Evolutionary conservation across 768 basidiomycete genomes (phyloP).

Genomic region (Boletus speciosus): DNA sequence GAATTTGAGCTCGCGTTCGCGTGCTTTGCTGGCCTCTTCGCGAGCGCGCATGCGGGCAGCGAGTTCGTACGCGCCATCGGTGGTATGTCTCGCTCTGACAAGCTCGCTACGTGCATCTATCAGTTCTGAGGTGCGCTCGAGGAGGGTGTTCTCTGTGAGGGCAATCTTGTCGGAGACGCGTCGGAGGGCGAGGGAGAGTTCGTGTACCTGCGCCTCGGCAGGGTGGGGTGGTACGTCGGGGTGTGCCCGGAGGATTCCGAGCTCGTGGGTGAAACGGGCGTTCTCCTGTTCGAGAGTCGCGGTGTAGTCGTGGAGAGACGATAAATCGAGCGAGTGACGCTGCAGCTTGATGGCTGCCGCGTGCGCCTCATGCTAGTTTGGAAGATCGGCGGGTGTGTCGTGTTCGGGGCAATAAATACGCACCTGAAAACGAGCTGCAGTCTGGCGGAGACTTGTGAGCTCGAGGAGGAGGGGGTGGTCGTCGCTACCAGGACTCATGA

Average conservation of each 20-base stretch:
- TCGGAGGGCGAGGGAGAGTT: constrained; percentile 68
- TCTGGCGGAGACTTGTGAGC: constrained; percentile 43
- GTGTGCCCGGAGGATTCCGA: constrained; percentile 50
- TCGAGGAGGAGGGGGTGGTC: constrained; percentile 47
- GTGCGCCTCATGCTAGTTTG: constrained; percentile 63
- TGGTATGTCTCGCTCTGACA: constrained; percentile 37
- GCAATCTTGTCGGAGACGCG: constrained; percentile 66
- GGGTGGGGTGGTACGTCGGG: constrained; percentile 43
- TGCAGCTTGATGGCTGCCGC: constrained; percentile 64
- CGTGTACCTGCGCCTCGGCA: constrained; percentile 38
- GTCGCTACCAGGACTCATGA: constrained; percentile 17
- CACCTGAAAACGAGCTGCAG: constrained; percentile 51
- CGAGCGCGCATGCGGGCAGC: constrained; percentile 51
- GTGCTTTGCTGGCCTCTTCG: constrained; percentile 49
- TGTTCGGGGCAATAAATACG: not conserved
- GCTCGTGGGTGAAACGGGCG: constrained; percentile 50
- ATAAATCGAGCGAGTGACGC: constrained; percentile 51
- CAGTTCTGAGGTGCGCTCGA: constrained; percentile 47
- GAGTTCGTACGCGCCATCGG: constrained; percentile 53
- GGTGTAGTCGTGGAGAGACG: constrained; percentile 23
- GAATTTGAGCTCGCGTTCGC: constrained; percentile 48
- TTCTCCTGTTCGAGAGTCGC: constrained; percentile 56
- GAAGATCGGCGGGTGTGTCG: not conserved
- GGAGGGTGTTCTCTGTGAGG: constrained; percentile 54
- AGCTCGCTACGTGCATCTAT: constrained; percentile 42